These are phyloP conservation scores for Beta macrorhiza DNA, from an alignment of 179 eudicot genomes.

Conservation along the genomic window DNA sequence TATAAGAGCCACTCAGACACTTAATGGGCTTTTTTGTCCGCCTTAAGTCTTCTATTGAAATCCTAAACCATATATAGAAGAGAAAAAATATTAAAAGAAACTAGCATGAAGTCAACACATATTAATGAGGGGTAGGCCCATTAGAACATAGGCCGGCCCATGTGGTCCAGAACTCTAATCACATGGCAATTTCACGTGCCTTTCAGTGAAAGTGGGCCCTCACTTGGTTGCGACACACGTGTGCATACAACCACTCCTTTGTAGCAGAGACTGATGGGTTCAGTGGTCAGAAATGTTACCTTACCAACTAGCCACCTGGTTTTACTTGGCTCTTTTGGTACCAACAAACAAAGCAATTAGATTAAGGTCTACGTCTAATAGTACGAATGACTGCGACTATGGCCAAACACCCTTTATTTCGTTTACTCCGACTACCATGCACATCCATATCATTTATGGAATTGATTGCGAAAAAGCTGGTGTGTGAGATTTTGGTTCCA, in stretches of 20 bases:
- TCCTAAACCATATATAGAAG: not conserved
- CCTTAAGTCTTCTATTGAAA: not conserved
- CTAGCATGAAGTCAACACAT: conserved; percentile 1
- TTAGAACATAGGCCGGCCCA: conserved; percentile 12
- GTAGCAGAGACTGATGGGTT: not conserved
- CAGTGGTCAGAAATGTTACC: conserved; percentile 9
- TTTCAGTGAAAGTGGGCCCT: not conserved
- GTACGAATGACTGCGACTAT: conserved; percentile 4
- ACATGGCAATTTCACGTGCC: conserved; percentile 14
- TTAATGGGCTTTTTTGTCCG: not conserved
- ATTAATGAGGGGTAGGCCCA: conserved; percentile 20
- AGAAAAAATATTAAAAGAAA: not conserved
- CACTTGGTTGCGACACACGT: conserved; percentile 13
- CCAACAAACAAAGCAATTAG: conserved; percentile 2
- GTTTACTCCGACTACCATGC: not conserved
- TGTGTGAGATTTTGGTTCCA: not conserved
- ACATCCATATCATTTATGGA: not conserved
- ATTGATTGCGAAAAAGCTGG: not conserved
- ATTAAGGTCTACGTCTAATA: not conserved
- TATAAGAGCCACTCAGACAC: not conserved
- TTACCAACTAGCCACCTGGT: conserved; percentile 8
- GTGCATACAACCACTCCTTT: conserved; percentile 13
- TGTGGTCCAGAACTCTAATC: conserved; percentile 10
- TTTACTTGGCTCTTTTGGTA: not conserved
- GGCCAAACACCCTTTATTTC: not conserved